Conservation (phyloP, 306 rosid species). For the Gastrolobium bilobum region DNA sequence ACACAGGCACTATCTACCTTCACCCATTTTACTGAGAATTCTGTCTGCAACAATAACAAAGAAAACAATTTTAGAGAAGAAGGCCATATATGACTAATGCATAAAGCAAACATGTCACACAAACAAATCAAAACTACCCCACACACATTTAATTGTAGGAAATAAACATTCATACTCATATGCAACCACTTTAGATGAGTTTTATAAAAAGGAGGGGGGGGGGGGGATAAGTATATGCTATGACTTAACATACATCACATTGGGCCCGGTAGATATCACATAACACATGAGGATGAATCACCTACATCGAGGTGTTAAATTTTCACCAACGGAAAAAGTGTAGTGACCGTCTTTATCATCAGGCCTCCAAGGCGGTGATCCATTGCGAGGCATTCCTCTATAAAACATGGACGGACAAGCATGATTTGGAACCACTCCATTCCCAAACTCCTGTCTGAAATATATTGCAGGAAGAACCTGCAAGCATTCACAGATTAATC, state of each 20-base stretch:
- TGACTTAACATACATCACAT: too few species aligned
- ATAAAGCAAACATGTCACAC: background rate
- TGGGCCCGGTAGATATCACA: too few species aligned
- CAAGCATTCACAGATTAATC: constrained; percentile 37
- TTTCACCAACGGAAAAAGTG: constrained; percentile 72
- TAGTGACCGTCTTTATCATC: constrained; percentile 87
- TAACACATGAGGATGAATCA: constrained; percentile 19
- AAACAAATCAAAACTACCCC: constrained; percentile 7
- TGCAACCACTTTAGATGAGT: constrained; percentile 4
- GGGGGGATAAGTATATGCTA: too few species aligned
- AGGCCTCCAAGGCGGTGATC: constrained; percentile 85
- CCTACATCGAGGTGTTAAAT: constrained; percentile 77
- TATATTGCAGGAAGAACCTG: constrained; percentile 69
- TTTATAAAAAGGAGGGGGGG: too few species aligned
- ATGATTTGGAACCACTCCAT: constrained; percentile 60
- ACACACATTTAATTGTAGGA: background rate
- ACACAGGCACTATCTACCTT: constrained; percentile 59
- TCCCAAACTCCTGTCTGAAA: constrained; percentile 72
- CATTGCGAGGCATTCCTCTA: constrained; percentile 69
- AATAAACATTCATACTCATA: background rate
- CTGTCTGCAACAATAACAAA: constrained; percentile 65
- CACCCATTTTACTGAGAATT: constrained; percentile 85
- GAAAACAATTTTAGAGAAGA: constrained; percentile 41
- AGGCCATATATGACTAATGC: background rate
- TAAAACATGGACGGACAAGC: constrained; percentile 63